phyloP scores from a whole-genome alignment of 2,329 filamentous ascomycete species.

The Pseudogymnoascus sp. region DNA sequence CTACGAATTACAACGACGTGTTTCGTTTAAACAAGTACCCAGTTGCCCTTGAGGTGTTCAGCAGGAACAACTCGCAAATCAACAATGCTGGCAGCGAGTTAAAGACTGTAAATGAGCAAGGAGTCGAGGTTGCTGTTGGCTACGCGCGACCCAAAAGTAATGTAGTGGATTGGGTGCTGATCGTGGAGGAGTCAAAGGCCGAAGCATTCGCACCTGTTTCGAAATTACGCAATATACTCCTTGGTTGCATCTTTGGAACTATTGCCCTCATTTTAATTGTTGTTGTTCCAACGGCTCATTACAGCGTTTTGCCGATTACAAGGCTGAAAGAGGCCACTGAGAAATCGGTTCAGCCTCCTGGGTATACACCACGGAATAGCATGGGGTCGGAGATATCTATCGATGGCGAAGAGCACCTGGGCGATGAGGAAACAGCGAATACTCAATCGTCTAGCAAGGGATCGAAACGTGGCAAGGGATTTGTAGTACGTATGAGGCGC shows the following conservation, averaged over 20 bases:
- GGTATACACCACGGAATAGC: conserved; percentile 26
- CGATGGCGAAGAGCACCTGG: conserved; percentile 20
- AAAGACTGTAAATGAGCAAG: conserved; percentile 66
- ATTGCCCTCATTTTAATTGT: conserved; percentile 65
- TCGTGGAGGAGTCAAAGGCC: conserved; percentile 66
- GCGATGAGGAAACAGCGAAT: conserved; percentile 19
- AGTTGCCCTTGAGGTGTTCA: conserved; percentile 54
- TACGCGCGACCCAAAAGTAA: conserved; percentile 62
- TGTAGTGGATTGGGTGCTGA: conserved; percentile 73
- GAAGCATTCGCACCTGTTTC: conserved; percentile 73
- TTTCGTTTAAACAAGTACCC: conserved; percentile 58
- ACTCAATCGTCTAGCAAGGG: conserved; percentile 28
- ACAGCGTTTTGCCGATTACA: conserved; percentile 72
- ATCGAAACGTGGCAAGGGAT: conserved; percentile 21
- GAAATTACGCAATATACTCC: conserved; percentile 68
- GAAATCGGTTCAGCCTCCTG: conserved; percentile 49
- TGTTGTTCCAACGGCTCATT: conserved; percentile 71
- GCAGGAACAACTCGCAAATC: conserved; percentile 36
- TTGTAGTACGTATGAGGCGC: conserved; percentile 24
- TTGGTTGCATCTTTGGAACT: conserved; percentile 81
- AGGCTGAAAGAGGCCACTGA: conserved; percentile 68
- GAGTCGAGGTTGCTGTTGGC: conserved; percentile 65
- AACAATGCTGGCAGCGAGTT: conserved; percentile 66
- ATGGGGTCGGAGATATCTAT: conserved; percentile 22
- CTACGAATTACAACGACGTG: conserved; percentile 24